Evolutionary conservation across 345 rosid genomes (phyloP).

Genomic region (Eucalyptus sp.): DNA sequence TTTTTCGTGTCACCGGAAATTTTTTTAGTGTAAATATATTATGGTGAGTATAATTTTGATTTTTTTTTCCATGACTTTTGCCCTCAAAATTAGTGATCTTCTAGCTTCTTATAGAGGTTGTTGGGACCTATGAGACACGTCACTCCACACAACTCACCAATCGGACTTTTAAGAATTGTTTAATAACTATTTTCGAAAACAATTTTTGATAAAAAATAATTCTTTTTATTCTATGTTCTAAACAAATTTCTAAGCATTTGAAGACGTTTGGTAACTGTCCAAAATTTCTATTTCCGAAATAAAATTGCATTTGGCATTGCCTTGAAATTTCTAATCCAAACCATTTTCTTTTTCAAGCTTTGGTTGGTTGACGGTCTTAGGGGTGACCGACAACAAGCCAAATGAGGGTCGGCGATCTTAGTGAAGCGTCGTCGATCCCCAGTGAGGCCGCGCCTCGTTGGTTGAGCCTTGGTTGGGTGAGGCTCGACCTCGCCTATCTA

Average conservation of each 20-base stretch:
- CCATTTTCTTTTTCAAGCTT: too few relatives aligned
- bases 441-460: accelerated
- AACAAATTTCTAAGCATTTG: accelerated
- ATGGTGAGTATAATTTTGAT: too few relatives aligned
- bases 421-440: accelerated
- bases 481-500: accelerated
- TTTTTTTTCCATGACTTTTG: too few relatives aligned
- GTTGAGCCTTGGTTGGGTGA: too few relatives aligned
- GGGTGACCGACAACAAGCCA: accelerated
- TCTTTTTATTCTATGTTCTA: accelerated
- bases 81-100: not conserved
- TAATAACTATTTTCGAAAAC: too few relatives aligned
- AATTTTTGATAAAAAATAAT: too few relatives aligned
- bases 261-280: accelerated
- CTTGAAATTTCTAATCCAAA: too few relatives aligned
- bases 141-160: not conserved
- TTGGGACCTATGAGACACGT: not conserved
- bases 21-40: too few relatives aligned
- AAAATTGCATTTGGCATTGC: accelerated
- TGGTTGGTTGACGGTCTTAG: accelerated
- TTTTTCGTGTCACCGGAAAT: accelerated
- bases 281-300: accelerated
- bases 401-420: accelerated
- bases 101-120: not conserved
- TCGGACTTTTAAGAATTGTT: not conserved